Evolutionary conservation across 768 basidiomycete species (phyloP), one percentile per base, ranked within the genome.

Genomic region (Cystofilobasidium capitatum): DNA sequence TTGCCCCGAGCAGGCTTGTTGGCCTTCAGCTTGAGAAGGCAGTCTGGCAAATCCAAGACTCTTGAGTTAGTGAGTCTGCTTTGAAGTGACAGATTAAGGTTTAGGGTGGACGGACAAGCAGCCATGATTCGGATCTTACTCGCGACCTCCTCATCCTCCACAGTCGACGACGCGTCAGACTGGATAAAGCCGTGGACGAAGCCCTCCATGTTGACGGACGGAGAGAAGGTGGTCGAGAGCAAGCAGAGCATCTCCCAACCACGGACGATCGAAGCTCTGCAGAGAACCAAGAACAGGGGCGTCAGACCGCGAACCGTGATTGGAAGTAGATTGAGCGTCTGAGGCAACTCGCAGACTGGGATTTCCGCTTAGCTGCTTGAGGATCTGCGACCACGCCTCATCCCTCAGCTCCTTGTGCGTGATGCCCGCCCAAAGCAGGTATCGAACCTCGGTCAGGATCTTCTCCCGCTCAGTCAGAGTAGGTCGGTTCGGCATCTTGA

Each of bases 191-290:
- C 80, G 35, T 82, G 83, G 13, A 94, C 81, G 76, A 90, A 90
- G 0, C 85, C 81, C 74, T 92, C 91, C 72, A 94, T 92, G 75
- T 91, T 87, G 78, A 91, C 91, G 13, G 90, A 92, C 1, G 93
- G 92, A 6, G 89, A 89, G 76, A 97, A 97, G 2, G 90, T 88
- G 64, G 89, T 84, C n/a, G 92, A 80, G 33, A 92, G 80, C 2
- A 97, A 91, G 74, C 90, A 94, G 51, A 94, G 79, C 58, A 96
- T 79, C 74, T 96, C 93, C 88, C 91, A 96, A 31, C 92, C 93
- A 74, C 86, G 87, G 79, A 96, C 91, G 37, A 84, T 75, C 73
- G 89, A 88, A 74, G 91, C 88, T 24, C 89, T 91, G 71, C 17
- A n/a, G 5, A 51, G 13, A 49, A n/a, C 5, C 22, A 12, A 17